Evolutionary conservation across 805 yeast species (phyloP), one percentile per base, ranked within the genome.

Genomic region (Vanderwaltozyma yarrowii): DNA sequence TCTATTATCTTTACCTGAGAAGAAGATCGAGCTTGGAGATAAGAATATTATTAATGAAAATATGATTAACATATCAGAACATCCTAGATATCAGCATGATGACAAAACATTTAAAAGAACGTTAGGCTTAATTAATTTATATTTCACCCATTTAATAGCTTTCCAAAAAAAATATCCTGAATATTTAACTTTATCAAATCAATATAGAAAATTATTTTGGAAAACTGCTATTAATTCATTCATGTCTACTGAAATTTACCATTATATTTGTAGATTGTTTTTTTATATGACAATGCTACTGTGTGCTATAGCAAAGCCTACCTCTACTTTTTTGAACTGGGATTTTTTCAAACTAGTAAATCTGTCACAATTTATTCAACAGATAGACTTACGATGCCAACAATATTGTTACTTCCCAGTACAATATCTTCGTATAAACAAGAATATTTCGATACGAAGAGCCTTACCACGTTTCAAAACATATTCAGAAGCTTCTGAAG

Each of bases 321-420:
- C 50, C 8, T 51, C 50, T 8, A 15, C 19, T 5, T 19, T 50
- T 2, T 37, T 58, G 16, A 53, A 50, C 35, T 40, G 42, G 40
- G 33, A 37, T 4, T 33, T 30, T 7, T 33, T 50, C 6, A 45
- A 51, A 10, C 33, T 56, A 20, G 51, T 48, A 1, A 47, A 36
- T 17, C 23, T 66, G 0, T 79, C 84, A 13, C 80, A 78, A 3
- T 70, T 82, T 1, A 78, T 85, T 4, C 78, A 78, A 49, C 97
- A 89, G 55, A 62, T 87, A 2, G 94, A 86, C 54, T 61, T 86
- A 21, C 62, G 96, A 32, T 60, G 83, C 12, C 79, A 76, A 44
- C 96, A 88, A 48, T 56, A 85, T 13, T 74, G 83, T 47, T 79
- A 74, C 50, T 74, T 87, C 49, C 96, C 96, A 0, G 67, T 74